These are phyloP conservation scores for Ogataea trehaloabstinens DNA, from an alignment of 805 yeast genomes.

Conservation along the genomic window DNA sequence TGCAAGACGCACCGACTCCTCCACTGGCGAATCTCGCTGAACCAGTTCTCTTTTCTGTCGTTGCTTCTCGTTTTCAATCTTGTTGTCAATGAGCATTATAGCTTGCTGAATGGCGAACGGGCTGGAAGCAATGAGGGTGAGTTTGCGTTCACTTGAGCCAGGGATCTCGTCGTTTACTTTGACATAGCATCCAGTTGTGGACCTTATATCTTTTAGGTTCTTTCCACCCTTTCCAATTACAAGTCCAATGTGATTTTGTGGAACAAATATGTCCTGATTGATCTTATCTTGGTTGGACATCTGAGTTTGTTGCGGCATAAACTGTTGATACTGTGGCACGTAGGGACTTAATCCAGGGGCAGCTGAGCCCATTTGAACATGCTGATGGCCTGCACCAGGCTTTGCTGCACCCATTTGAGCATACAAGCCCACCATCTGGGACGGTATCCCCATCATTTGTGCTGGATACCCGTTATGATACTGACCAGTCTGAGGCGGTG, in stretches of 20 bases:
- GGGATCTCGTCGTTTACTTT: conserved; percentile 60
- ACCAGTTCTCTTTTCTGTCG: conserved; percentile 27
- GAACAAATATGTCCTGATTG: conserved; percentile 71
- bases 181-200: conserved; percentile 71
- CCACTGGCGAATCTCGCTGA: conserved; percentile 7
- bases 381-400: conserved; percentile 12
- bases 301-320: conserved; percentile 2
- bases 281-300: conserved; percentile 43
- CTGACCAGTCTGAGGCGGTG: conserved; percentile 2
- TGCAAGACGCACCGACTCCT: not conserved
- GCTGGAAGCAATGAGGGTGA: conserved; percentile 66
- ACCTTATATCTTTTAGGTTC: conserved; percentile 73
- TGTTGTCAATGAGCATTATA: conserved; percentile 65
- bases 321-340: conserved; percentile 2
- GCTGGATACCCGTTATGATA: conserved; percentile 15
- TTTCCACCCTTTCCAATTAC: conserved; percentile 87
- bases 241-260: conserved; percentile 76
- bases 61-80: conserved; percentile 61
- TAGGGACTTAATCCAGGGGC: conserved; percentile 2
- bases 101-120: conserved; percentile 67
- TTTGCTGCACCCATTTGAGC: conserved; percentile 18
- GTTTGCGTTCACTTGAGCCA: conserved; percentile 56
- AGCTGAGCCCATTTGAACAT: conserved; percentile 8
- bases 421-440: conserved; percentile 26
- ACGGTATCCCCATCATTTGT: conserved; percentile 27